Evolutionary conservation across 1,284 basidiomycete genomes (phyloP).

Genomic region (Leccinum pseudoinsigne): DNA sequence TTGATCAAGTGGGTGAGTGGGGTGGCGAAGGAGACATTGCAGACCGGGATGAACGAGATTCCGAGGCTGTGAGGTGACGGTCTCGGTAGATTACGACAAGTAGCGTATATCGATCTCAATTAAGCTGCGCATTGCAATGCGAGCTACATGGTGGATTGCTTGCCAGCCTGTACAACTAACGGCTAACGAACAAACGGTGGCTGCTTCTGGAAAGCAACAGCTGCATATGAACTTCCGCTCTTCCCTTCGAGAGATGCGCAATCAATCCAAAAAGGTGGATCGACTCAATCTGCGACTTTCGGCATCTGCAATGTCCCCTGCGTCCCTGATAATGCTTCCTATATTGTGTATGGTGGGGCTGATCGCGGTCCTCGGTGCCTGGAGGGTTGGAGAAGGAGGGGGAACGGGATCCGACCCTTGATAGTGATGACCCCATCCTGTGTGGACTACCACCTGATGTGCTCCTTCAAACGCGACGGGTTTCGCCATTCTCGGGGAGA

Average conservation of each 20-base stretch:
- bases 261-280: constrained; percentile 61
- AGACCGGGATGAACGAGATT: constrained; percentile 57
- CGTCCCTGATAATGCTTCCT: constrained; percentile 53
- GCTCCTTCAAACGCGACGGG: constrained; percentile 13
- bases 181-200: no score
- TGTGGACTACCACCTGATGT: constrained; percentile 21
- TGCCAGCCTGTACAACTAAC: neutral
- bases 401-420: constrained; percentile 33
- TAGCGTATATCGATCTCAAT: neutral
- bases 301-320: constrained; percentile 57
- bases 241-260: neutral
- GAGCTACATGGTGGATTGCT: neutral
- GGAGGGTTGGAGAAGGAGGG: constrained; percentile 2
- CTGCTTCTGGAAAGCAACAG: no score
- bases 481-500: constrained; percentile 19
- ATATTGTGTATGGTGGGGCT: constrained; percentile 56
- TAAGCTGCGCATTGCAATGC: no score
- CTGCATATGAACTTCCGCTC: no score
- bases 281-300: constrained; percentile 67
- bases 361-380: constrained; percentile 41
- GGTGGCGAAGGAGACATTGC: constrained; percentile 67
- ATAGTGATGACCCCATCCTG: constrained; percentile 7
- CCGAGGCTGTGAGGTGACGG: constrained; percentile 38
- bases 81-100: no score
- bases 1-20: constrained; percentile 61